Percentiles rank a stretch among this genome's conserved stretches.
These are phyloP conservation scores for Piloderma croceum DNA, from an alignment of 768 basidiomycete species.

Conservation along the genomic window DNA sequence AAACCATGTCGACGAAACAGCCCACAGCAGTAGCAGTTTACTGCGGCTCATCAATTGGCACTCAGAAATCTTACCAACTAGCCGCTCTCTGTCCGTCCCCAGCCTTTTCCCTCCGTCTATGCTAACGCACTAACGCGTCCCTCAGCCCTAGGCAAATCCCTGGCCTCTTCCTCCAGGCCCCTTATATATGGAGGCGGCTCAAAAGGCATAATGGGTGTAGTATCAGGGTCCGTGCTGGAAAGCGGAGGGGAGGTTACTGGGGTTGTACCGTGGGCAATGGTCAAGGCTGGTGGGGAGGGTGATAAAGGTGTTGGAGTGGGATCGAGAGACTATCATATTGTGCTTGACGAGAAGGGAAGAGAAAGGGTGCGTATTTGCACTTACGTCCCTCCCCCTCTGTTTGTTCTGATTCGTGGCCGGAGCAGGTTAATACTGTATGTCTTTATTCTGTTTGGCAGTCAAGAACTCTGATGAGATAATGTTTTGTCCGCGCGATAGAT, in stretches of 20 bases:
- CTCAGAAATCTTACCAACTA: slow-evolving; percentile 50
- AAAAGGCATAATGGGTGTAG: slow-evolving; percentile 81
- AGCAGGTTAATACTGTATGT: no score
- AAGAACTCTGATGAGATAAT: no score
- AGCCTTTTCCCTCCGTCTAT: slow-evolving; percentile 1
- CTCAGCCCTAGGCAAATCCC: slow-evolving; percentile 69
- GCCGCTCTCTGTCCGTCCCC: slow-evolving; percentile 72
- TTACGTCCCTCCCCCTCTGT: no score
- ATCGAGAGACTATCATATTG: slow-evolving; percentile 16
- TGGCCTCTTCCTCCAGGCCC: slow-evolving; percentile 53
- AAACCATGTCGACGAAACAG: no score
- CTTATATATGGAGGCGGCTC: slow-evolving; percentile 87
- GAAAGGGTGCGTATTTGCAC: slow-evolving; percentile 28
- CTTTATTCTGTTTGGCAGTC: no score
- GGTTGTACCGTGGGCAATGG: slow-evolving; percentile 74
- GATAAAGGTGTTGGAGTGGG: slow-evolving; percentile 34
- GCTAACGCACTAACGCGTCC: slow-evolving; percentile 1
- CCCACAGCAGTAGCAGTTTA: slow-evolving; percentile 65
- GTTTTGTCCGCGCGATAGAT: no score
- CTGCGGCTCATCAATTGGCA: slow-evolving; percentile 75
- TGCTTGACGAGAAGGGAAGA: slow-evolving; percentile 25
- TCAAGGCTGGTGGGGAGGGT: slow-evolving; percentile 56
- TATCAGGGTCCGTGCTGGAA: slow-evolving; percentile 60
- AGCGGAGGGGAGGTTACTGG: slow-evolving; percentile 72
- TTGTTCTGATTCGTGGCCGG: no score